Evolutionary conservation across 805 yeast genomes (phyloP), one percentile per base, ranked within the genome.

Genomic region (Peterozyma xylosa): DNA sequence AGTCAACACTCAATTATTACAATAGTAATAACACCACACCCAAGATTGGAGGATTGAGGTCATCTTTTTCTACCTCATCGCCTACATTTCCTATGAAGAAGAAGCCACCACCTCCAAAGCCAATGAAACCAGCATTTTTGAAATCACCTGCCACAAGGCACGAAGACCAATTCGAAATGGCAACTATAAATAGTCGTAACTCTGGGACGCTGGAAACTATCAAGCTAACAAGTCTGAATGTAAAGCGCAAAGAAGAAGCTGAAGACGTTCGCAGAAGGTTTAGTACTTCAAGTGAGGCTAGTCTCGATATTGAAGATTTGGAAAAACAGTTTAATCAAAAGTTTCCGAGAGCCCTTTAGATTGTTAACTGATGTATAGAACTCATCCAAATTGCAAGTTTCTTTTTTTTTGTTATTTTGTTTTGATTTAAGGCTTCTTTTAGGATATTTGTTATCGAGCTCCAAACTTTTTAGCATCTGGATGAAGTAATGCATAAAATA

Each of bases 71-170:
- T 36, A 50, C 32, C 39, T 48, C 9, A 40, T 47, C 9, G 47
- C 50, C 6, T 21, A 21, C 27, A 21, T 21, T 21, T 21, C 27
- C 27, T 5, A 21, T 38, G 14, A 38, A 49, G 9, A 39, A 35
- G 34, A 44, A 61, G 14, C 61, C 60, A 2, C 77, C 81, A 1
- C 84, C 86, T 3, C 80, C 81, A 29, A 80, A 78, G 51, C 89
- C 89, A 1, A 66, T 65, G 52, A 83, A 83, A 52, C 90, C 91
- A 3, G 54, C 56, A 3, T 72, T 75, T 51, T 61, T 81, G 45
- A 70, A 70, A 50, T 59, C 73, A 9, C 62, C 62, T 5, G 59
- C 51, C 17, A 32, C 27, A 21, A 21, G 27, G 7, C 27, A 21
- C 27, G 27, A 21, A 21, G 27, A 21, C 7, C 27, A 21, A 21